Base-by-base conservation (phyloP, 306 rosid species). In the Sicyos baderoa region DNA sequence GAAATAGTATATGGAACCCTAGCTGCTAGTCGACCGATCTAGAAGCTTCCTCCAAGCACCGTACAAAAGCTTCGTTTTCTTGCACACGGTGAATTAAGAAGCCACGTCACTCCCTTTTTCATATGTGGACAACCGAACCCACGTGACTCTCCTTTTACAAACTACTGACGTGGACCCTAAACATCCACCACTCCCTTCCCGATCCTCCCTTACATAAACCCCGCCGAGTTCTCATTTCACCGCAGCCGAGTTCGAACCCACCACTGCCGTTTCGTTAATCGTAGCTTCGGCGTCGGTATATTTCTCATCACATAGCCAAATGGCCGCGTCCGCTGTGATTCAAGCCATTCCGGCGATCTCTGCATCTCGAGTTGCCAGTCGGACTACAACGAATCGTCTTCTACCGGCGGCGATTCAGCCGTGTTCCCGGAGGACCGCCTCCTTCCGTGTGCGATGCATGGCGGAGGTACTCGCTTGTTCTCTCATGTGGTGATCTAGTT, bases 91-190 rank as follows among this genome's bases (percentile, higher is more conserved):
- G 29, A 45, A 65, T 65, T 45, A 17, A 35, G 49, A 42, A 65
- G 73, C 72, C 72, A 74, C 77, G 67, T 66, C 77, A 66, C 22
- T 7, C 2, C 1, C 16, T 54, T 42, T 57, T 16, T 44, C 61
- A 13, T 48, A 47, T 60, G 49, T 12, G 77, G 76, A 62, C 70
- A 51, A 50, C 8, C 58, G 4, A 32, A 32, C 63, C 65, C 72
- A 53, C 65, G 69, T 50, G 68, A 52, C 44, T 5, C 22, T 40
- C 53, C 21, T 2, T 2, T 64, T 64, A 6, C 7, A 40, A 59
- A 49, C 7, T 21, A 29, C 35, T 45, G 79, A 61, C 64, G 76
- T 74, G 76, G 82, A 32, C 11, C 57, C 54, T 25, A 54, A 62
- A 8, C 62, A 61, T 62, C 68, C 76, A 74, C 62, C 74, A 44